A percentile compares a stretch with the other conserved stretches of the same genome.
Conservation (phyloP, 83 land plant species). For the Thuja plicata region DNA sequence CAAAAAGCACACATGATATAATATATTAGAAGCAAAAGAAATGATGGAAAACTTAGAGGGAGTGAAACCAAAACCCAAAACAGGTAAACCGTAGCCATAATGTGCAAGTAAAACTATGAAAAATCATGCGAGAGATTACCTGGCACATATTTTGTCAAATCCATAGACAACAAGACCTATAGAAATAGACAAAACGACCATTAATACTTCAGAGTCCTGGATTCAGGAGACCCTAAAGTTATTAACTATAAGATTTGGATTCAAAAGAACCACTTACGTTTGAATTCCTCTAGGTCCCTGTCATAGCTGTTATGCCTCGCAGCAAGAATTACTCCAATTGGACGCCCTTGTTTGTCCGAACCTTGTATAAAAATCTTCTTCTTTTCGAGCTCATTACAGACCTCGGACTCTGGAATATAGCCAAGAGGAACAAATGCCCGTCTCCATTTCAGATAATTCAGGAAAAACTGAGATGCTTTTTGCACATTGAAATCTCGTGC, state of each 20-base stretch:
- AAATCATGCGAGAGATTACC: too few species aligned
- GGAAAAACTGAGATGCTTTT: conserved; percentile 38
- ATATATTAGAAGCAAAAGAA: too few species aligned
- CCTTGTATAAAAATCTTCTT: conserved; percentile 55
- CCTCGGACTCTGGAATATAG: conserved; percentile 38
- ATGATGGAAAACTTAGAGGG: too few species aligned
- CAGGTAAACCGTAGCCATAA: too few species aligned
- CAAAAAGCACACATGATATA: too few species aligned
- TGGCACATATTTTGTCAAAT: too few species aligned
- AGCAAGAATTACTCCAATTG: conserved; percentile 44
- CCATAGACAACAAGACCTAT: too few species aligned
- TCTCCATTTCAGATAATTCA: conserved; percentile 49
- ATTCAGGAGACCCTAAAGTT: not conserved
- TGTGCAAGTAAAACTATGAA: too few species aligned
- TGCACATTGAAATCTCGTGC: conserved; percentile 48
- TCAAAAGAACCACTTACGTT: conserved; percentile 25
- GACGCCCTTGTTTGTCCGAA: conserved; percentile 42
- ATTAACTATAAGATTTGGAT: not conserved
- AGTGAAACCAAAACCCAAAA: too few species aligned
- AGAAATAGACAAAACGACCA: not conserved
- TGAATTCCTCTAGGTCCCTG: conserved; percentile 44
- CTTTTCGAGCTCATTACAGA: conserved; percentile 44
- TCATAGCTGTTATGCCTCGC: conserved; percentile 30
- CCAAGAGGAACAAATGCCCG: conserved; percentile 45
- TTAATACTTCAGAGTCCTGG: not conserved